These are phyloP conservation scores for Passalora sequoiae DNA, from an alignment of 2,329 filamentous ascomycete genomes.

Conservation along the genomic window DNA sequence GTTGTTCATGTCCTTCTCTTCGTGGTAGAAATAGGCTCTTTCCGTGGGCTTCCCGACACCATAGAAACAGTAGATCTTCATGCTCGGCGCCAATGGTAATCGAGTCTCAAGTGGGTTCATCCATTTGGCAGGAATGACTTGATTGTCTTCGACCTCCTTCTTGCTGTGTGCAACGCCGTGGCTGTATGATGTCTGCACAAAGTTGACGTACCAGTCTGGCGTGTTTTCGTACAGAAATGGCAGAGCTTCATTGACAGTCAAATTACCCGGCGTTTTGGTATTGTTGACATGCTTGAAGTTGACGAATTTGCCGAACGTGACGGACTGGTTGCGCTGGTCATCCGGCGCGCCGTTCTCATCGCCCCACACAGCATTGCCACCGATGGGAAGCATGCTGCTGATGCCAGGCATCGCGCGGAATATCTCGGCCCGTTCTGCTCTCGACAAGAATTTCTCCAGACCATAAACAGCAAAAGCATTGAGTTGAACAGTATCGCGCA, in stretches of 20 bases:
- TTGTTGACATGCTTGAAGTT: conserved; percentile 72
- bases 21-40: conserved; percentile 83
- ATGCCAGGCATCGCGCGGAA: conserved; percentile 97
- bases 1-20: conserved; percentile 59
- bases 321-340: conserved; percentile 66
- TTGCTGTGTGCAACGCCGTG: conserved; percentile 78
- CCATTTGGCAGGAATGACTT: conserved; percentile 64
- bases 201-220: conserved; percentile 78
- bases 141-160: conserved; percentile 67
- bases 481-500: conserved; percentile 95
- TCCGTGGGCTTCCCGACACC: conserved; percentile 92
- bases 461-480: conserved; percentile 96
- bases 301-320: conserved; percentile 73
- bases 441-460: conserved; percentile 88
- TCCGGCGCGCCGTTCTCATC: conserved; percentile 83
- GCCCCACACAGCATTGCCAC: conserved; percentile 92
- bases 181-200: conserved; percentile 72
- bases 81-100: conserved; percentile 75
- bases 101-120: conserved; percentile 89
- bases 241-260: conserved; percentile 75
- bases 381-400: conserved; percentile 92
- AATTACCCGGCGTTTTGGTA: conserved; percentile 55
- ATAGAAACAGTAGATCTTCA: conserved; percentile 98
- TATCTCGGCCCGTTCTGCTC: conserved; percentile 83
- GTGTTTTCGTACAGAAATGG: conserved; percentile 71